Base-by-base conservation (phyloP, 2,329 filamentous ascomycete genomes). In the Cercospora nicotianae region DNA sequence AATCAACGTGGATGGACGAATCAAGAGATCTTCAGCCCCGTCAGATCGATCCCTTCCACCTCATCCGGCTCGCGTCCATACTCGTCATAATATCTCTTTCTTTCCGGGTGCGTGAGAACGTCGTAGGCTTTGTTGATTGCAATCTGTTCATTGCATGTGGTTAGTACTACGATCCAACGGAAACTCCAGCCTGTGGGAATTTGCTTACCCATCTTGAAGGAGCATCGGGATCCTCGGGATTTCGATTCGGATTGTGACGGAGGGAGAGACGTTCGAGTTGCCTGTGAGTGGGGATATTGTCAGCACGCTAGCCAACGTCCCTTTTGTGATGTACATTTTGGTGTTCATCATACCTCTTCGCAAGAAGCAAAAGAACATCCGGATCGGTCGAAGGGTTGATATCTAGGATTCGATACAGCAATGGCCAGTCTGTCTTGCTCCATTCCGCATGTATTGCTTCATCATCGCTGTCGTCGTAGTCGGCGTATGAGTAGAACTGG, bases 351-450 rank as follows among this genome's bases (percentile, higher is more conserved):
- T 65, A 73, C 73, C 66, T 72, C 20, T 71, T 69, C 28, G 70
- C 59, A 9, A 66, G 39, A 1, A 63, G 23, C 20, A 71, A 65
- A 7, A 74, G 69, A 16, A 67, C 53, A n/a, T 64, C 39, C 0
- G 68, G 51, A 23, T 68, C 65, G 3, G 72, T 71, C 4, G 55
- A 60, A 1, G 74, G 74, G 33, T 73, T 67, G 31, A 76, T 63
- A 42, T 72, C 70, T n/a, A 76, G 51, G 26, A 76, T 73, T 8
- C 69, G 70, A 64, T 75, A 76, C 28, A 73, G 67, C 5, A 75
- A 64, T 6, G 70, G 73, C 73, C 71, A 74, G 7, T 61, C 45
- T 5, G 66, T 60, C 31, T 67, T 69, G 51, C 66, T 61, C 59
- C 66, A 65, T 36, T 68, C 68, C 18, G 59, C 60, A 5, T 57